A percentile compares a stretch with the other conserved stretches of the same genome.
Conservation (phyloP, 139 green algal species). For the Penium margaritaceum region DNA sequence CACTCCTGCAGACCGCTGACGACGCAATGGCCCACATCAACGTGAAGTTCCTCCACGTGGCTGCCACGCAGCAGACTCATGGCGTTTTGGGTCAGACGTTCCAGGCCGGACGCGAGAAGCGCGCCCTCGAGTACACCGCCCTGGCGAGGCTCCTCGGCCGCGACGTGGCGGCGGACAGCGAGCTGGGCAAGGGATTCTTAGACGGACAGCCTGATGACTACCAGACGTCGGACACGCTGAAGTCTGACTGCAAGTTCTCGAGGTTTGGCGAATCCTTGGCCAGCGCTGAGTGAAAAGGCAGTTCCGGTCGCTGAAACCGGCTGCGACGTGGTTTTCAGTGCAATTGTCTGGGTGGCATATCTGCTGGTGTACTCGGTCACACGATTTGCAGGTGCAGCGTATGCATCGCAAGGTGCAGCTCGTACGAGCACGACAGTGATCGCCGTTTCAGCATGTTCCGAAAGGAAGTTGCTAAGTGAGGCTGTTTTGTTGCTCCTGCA, state of each 20-base stretch:
- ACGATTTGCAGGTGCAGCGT: too few species aligned
- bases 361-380: too few species aligned
- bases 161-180: not conserved
- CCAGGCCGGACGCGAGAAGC: conserved; percentile 3
- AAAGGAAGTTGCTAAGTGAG: too few species aligned
- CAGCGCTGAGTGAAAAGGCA: too few species aligned
- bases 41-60: conserved; percentile 25
- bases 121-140: not conserved
- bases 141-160: not conserved
- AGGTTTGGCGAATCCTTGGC: too few species aligned
- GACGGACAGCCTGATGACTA: conserved; percentile 27
- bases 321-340: too few species aligned
- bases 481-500: too few species aligned
- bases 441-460: too few species aligned
- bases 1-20: conserved; percentile 20
- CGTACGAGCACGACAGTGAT: too few species aligned
- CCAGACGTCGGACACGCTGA: not conserved
- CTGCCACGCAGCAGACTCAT: conserved; percentile 23
- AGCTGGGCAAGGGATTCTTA: conserved; percentile 11
- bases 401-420: too few species aligned
- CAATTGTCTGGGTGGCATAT: too few species aligned
- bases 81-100: conserved; percentile 42
- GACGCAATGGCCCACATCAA: conserved; percentile 36
- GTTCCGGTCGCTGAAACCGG: too few species aligned
- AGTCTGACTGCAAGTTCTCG: conserved; percentile 21